Evolutionary conservation across 1,284 basidiomycete species (phyloP).

Genomic region (Tilletia walkeri): DNA sequence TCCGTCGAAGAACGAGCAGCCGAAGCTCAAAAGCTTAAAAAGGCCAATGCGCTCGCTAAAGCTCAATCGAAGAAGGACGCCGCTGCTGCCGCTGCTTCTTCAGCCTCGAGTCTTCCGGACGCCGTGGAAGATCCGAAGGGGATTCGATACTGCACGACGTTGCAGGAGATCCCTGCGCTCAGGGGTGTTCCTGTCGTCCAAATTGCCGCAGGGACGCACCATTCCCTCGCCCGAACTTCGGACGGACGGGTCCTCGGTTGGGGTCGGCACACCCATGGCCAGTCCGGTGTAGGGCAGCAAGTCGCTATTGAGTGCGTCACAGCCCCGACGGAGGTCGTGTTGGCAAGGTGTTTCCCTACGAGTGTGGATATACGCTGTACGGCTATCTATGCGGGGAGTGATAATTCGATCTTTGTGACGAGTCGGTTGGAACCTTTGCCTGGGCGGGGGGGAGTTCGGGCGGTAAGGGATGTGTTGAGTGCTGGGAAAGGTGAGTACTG

Average conservation of each 20-base stretch:
- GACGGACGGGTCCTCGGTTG: constrained; percentile 70
- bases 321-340: constrained; percentile 79
- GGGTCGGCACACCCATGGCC: constrained; percentile 60
- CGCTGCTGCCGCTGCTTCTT: not conserved
- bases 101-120: constrained; percentile 59
- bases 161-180: constrained; percentile 79
- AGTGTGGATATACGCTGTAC: constrained; percentile 35
- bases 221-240: constrained; percentile 65
- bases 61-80: constrained; percentile 1
- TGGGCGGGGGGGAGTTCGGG: constrained; percentile 3
- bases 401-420: constrained; percentile 51
- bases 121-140: constrained; percentile 15
- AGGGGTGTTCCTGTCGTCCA: constrained; percentile 67
- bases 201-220: constrained; percentile 71
- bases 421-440: constrained; percentile 67
- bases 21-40: not conserved
- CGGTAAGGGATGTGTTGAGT: constrained; percentile 67
- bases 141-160: constrained; percentile 69
- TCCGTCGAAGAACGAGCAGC: constrained; percentile 16
- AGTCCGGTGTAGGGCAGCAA: constrained; percentile 75
- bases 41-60: not conserved
- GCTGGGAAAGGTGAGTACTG: constrained; percentile 65
- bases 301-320: constrained; percentile 71
- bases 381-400: constrained; percentile 43
- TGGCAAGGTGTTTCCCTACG: constrained; percentile 66